Percentiles rank a stretch among this genome's conserved stretches.
Evolutionary conservation across 345 rosid species (phyloP).

Genomic region (Rhizophora apiculata): DNA sequence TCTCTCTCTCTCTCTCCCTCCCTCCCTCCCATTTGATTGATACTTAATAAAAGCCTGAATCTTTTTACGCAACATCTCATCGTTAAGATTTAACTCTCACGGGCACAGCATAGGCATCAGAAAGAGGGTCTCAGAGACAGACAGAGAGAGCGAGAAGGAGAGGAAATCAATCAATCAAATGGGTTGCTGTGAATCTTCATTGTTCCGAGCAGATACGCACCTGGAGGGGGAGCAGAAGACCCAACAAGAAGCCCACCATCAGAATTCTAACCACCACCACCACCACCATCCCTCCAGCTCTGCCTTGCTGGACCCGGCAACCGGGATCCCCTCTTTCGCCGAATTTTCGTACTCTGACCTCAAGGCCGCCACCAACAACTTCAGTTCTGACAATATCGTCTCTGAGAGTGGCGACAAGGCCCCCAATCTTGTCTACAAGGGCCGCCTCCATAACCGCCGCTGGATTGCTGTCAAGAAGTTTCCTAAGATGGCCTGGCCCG

Average conservation of each 20-base stretch:
- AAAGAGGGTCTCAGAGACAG: too few relatives aligned
- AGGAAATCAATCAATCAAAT: conserved; percentile 14
- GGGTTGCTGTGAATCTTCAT: conserved; percentile 75
- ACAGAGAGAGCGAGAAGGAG: too few relatives aligned
- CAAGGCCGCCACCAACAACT: conserved; percentile 63
- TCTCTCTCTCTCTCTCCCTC: too few relatives aligned
- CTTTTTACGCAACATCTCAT: too few relatives aligned
- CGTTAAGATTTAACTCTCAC: too few relatives aligned
- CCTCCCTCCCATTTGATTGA: too few relatives aligned
- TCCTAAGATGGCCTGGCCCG: conserved; percentile 82
- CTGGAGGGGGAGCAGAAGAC: conserved; percentile 29
- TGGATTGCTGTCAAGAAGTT: conserved; percentile 93
- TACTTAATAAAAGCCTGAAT: too few relatives aligned
- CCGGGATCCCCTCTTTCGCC: conserved; percentile 50
- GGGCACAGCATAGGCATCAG: too few relatives aligned
- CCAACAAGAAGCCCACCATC: conserved; percentile 23
- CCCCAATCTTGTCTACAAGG: conserved; percentile 62
- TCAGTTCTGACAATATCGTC: conserved; percentile 61
- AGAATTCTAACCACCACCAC: neutral
- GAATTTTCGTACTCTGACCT: conserved; percentile 69
- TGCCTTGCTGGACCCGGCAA: conserved; percentile 27
- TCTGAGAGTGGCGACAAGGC: conserved; percentile 69
- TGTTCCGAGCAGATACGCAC: conserved; percentile 40
- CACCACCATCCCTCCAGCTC: conserved; percentile 25
- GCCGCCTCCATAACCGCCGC: conserved; percentile 55